Conservation (phyloP, 495 filamentous ascomycete genomes). For the Tuber melanosporum region DNA sequence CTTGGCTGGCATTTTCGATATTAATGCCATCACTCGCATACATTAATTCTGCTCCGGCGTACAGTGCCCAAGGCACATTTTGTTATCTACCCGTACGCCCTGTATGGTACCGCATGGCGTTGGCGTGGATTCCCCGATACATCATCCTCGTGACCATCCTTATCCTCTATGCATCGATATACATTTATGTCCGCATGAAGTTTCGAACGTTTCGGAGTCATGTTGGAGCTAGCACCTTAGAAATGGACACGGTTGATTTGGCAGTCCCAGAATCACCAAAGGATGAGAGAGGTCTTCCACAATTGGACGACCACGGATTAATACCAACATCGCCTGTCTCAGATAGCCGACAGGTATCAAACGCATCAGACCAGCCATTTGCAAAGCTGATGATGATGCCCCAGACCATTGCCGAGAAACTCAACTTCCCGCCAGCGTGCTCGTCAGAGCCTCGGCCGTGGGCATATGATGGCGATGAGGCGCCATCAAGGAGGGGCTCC, state of each 20-base stretch:
- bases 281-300: slow-evolving; percentile 26
- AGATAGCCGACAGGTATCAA: slow-evolving; percentile 41
- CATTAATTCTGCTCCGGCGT: slow-evolving; percentile 51
- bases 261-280: slow-evolving; percentile 28
- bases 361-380: slow-evolving; percentile 37
- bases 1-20: slow-evolving; percentile 54
- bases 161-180: slow-evolving; percentile 58
- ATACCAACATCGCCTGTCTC: slow-evolving; percentile 33
- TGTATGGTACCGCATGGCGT: slow-evolving; percentile 59
- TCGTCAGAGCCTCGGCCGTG: slow-evolving; percentile 24
- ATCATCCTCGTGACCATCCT: slow-evolving; percentile 58
- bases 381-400: slow-evolving; percentile 34
- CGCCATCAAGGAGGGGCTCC: slow-evolving; percentile 31
- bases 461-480: slow-evolving; percentile 25
- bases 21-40: slow-evolving; percentile 59
- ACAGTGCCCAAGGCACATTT: slow-evolving; percentile 55
- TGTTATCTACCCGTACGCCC: slow-evolving; percentile 60
- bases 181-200: slow-evolving; percentile 56
- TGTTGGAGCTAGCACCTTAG: slow-evolving; percentile 38
- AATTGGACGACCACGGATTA: slow-evolving; percentile 38
- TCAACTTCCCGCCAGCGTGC: slow-evolving; percentile 35
- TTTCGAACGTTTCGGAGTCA: slow-evolving; percentile 44
- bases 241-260: slow-evolving; percentile 40
- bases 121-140: slow-evolving; percentile 69
- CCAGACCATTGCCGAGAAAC: slow-evolving; percentile 36